A percentile compares a stretch with the other conserved stretches of the same genome.
Evolutionary conservation across 2,329 filamentous ascomycete species (phyloP).

Genomic region (Fusarium verrucosum): DNA sequence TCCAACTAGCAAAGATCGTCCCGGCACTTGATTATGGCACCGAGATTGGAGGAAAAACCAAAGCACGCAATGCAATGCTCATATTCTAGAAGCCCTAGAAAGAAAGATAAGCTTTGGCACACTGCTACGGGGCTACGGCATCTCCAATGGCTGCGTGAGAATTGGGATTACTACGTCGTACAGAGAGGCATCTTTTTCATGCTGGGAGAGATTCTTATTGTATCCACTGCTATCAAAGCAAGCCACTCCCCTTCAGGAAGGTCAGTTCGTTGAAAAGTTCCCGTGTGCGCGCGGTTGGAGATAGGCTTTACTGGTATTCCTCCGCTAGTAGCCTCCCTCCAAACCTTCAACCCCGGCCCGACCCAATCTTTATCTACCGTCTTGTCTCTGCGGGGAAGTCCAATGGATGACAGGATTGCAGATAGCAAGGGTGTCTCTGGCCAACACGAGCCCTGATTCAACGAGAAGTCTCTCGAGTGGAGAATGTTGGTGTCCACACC

Average conservation of each 20-base stretch:
- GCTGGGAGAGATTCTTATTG: slow-evolving; percentile 8
- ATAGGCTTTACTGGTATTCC: slow-evolving; percentile 15
- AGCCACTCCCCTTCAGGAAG: slow-evolving; percentile 33
- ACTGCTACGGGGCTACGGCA: slow-evolving; percentile 1
- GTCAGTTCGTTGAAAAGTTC: slow-evolving; percentile 9
- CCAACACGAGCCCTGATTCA: background rate
- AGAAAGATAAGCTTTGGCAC: slow-evolving; percentile 23
- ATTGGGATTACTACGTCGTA: background rate
- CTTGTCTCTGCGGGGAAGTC: slow-evolving; percentile 34
- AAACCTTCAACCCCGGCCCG: slow-evolving; percentile 10
- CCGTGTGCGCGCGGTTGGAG: background rate
- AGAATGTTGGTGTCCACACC: slow-evolving; percentile 8
- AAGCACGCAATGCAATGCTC: background rate
- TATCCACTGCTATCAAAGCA: slow-evolving; percentile 30
- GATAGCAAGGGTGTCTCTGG: slow-evolving; percentile 6
- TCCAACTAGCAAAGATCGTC: slow-evolving; percentile 15
- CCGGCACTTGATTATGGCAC: background rate
- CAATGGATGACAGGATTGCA: slow-evolving; percentile 5
- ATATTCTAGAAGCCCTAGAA: slow-evolving; percentile 17
- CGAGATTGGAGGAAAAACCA: slow-evolving; percentile 4
- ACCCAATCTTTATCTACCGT: slow-evolving; percentile 34
- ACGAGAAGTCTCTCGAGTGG: background rate
- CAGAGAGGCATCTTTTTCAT: background rate
- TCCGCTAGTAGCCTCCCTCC: background rate
- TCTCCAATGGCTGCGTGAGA: background rate